Evolutionary conservation across 2,329 filamentous ascomycete genomes (phyloP), one percentile per base, ranked within the genome.

Genomic region (Pezicula carpinea): DNA sequence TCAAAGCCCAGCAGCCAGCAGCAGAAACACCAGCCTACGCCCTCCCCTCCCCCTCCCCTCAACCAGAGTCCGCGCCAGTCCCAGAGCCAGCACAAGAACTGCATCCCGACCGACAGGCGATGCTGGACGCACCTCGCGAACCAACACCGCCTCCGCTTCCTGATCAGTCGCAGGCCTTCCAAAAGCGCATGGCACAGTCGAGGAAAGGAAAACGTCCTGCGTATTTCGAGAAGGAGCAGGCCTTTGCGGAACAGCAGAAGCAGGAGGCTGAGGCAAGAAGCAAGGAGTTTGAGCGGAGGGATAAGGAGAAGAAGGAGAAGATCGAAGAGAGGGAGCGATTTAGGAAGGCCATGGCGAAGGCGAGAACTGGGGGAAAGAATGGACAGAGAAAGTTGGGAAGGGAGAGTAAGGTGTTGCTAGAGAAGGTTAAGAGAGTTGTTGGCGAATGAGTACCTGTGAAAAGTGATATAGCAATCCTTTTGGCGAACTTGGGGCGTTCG

Each of bases 371-470:
- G 6, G 83, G 82, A 39, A 75, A 74, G 57, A 77, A 82, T 64
- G 84, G 84, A 8, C 80, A 85, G 65, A 71, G 80, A 61, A 85
- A 84, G 64, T 63, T 89, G 46, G 85, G 85, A 2, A 74, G 81
- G 48, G 83, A 87, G 66, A 86, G 83, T 58, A 76, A 74, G 46
- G 79, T 83, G 14, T 59, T 89, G 52, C 64, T 88, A 44, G 78
- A 81, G 58, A 82, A 76, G 60, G 77, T 87, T 18, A 77, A 81
- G 67, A 75, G 74, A 53, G 53, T 61, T 46, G 60, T 66, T 36
- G 58, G 53, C 6, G 50, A 53, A 39, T 63, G 48, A 62, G 26
- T 6, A 31, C 14, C 21, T 38, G 6, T 18, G 26, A 11, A 6
- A 29, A 29, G 13, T 11, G 7, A 13, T 11, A 8, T 11, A 3